These are phyloP conservation scores for Starmera amethionina DNA, from an alignment of 805 yeast genomes.

Conservation along the genomic window DNA sequence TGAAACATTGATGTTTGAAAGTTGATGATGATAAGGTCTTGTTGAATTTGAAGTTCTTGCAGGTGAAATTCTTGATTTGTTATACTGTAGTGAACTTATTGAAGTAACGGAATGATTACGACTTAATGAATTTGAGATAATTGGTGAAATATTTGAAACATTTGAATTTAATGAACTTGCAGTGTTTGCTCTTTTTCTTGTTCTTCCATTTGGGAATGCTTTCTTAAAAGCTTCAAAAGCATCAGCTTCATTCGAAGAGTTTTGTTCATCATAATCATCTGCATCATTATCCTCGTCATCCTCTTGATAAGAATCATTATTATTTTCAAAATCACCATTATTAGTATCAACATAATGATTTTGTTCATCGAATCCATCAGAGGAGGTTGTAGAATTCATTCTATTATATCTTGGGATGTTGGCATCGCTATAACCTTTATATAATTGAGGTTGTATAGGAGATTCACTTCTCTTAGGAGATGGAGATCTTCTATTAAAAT, in stretches of 20 bases:
- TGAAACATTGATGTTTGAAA: background rate
- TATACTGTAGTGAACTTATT: constrained; percentile 7
- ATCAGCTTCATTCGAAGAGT: constrained; percentile 3
- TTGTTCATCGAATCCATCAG: constrained; percentile 3
- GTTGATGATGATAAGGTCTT: background rate
- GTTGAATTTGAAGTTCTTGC: constrained; percentile 5
- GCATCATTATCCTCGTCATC: background rate
- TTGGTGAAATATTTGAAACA: constrained; percentile 3
- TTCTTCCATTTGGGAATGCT: constrained; percentile 7
- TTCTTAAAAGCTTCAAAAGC: constrained; percentile 16
- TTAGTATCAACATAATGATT: constrained; percentile 8
- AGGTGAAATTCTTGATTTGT: constrained; percentile 11
- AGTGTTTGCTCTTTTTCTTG: constrained; percentile 18
- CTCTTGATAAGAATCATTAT: constrained; percentile 7
- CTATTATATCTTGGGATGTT: constrained; percentile 2
- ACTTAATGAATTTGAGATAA: constrained; percentile 2
- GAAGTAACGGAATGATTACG: constrained; percentile 17
- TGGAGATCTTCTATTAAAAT: constrained; percentile 14
- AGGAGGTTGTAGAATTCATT: constrained; percentile 7
- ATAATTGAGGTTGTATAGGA: constrained; percentile 5
- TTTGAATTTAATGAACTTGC: constrained; percentile 10
- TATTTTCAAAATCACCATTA: constrained; percentile 3
- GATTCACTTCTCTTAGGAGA: constrained; percentile 17
- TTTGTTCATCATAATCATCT: background rate
- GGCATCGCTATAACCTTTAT: background rate